Base-by-base conservation (phyloP, 225 moss, liverwort and hornwort species). In the Rhytidiadelphus loreus region DNA sequence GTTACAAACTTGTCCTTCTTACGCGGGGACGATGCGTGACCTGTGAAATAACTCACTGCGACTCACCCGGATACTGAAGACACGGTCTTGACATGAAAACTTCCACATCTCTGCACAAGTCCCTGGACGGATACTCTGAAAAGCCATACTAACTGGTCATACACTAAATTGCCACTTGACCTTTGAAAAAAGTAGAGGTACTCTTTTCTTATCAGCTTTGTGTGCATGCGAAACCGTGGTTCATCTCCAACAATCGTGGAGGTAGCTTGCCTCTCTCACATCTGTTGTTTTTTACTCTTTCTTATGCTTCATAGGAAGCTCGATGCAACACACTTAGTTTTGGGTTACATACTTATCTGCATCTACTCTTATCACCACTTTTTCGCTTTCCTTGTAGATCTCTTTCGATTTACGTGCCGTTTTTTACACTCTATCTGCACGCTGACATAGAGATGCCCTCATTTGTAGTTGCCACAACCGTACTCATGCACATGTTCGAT, bases 251-350 rank as follows among this genome's bases (percentile, higher is more conserved):
- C 92, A 64, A 88, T 56, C 57, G 78, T 50, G 85, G 90, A 92
- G 90, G 92, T 92, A 92, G 92, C 85, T 90, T 85, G 73, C 86
- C 83, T 86, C 82, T 61, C 87, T 78, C 46, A 85, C 62, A 87
- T 39, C 56, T 39, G 19, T 16, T 89, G 16, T 68, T 90, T 86
- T 46, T 83, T 39, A 55, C 57, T 84, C 28, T 85, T 48, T 68
- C 59, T 71, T 39, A 11, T 46, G 28, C 71, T 37, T 78, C 83
- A 29, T 83, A 69, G 57, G 28, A 88, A 83, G 80, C 71, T 77
- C 71, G 11, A 69, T 86, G 29, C 86, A n/a, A 11, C 90, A 73
- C 77, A 68, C 29, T 33, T 79, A 89, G 83, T 55, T 89, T 55
- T 62, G 39, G 77, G 24, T 62, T 59, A 63, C n/a, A 35, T 71